Percentiles rank a stretch among this genome's conserved stretches.
phyloP scores from a whole-genome alignment of 495 filamentous ascomycete species.

The Daldinia childiae region DNA sequence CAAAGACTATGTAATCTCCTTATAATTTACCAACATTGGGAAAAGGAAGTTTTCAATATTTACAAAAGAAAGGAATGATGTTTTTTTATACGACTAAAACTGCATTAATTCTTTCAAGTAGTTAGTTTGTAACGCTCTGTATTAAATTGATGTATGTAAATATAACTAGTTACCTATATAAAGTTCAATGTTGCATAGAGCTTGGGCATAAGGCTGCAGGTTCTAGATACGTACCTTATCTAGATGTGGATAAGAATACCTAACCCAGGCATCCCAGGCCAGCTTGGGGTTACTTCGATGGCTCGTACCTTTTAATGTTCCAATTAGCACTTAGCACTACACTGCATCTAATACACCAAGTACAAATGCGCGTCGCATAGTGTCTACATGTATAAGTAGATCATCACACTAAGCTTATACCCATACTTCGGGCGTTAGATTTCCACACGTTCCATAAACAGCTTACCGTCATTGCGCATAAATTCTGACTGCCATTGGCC shows the following conservation, averaged over 20 bases:
- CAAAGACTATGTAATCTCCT: too few relatives aligned
- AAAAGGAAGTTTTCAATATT: too few relatives aligned
- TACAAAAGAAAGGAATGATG: too few relatives aligned
- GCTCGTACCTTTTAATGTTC: background rate
- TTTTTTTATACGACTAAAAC: too few relatives aligned
- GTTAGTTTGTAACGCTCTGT: too few relatives aligned
- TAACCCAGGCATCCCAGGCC: background rate
- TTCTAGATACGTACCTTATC: background rate
- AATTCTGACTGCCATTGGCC: background rate
- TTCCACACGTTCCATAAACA: background rate
- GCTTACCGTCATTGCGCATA: background rate
- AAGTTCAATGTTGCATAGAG: background rate
- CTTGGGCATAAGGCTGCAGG: background rate
- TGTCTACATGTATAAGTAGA: background rate
- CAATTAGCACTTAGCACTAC: background rate
- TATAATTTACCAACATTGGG: too few relatives aligned
- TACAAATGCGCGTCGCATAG: background rate
- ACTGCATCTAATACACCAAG: slow-evolving; percentile 1
- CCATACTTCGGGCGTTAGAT: background rate
- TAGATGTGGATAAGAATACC: background rate
- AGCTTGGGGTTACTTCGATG: background rate
- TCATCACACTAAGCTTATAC: background rate
- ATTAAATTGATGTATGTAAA: background rate
- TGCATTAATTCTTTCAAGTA: too few relatives aligned
- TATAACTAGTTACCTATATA: too few relatives aligned